These are phyloP conservation scores for Acanthamoeba royreba DNA, from an alignment of 208 protist genomes.

Conservation along the genomic window DNA sequence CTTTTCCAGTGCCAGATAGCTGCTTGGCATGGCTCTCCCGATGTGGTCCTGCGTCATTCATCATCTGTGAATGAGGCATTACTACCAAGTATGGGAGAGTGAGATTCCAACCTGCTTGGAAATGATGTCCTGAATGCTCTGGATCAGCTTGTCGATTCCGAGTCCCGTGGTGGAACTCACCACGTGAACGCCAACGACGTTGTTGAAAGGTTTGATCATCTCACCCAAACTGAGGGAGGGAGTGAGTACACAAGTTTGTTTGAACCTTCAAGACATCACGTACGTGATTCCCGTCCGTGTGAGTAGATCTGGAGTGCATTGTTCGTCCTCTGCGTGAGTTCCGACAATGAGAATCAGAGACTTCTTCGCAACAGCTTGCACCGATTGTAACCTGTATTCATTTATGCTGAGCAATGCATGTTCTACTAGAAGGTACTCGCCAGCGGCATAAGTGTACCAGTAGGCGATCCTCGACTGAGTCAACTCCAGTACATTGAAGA, in stretches of 20 bases:
- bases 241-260: background rate
- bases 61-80: too few species aligned
- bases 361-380: background rate
- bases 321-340: background rate
- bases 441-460: too few species aligned
- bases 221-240: background rate
- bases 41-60: background rate
- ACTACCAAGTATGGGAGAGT: too few species aligned
- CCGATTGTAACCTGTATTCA: slow-evolving; percentile 22
- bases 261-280: too few species aligned
- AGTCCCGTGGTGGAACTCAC: background rate
- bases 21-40: background rate
- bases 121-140: background rate
- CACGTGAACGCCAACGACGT: background rate
- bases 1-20: background rate
- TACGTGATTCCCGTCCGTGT: too few species aligned
- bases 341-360: background rate
- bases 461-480: background rate
- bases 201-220: background rate
- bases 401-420: too few species aligned
- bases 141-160: background rate
- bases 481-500: background rate
- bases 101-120: background rate
- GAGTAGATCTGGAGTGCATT: background rate
- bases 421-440: too few species aligned